Percentiles rank a stretch among this genome's conserved stretches.
Conservation (phyloP, 768 basidiomycete species). For the Tulasnella sp. region DNA sequence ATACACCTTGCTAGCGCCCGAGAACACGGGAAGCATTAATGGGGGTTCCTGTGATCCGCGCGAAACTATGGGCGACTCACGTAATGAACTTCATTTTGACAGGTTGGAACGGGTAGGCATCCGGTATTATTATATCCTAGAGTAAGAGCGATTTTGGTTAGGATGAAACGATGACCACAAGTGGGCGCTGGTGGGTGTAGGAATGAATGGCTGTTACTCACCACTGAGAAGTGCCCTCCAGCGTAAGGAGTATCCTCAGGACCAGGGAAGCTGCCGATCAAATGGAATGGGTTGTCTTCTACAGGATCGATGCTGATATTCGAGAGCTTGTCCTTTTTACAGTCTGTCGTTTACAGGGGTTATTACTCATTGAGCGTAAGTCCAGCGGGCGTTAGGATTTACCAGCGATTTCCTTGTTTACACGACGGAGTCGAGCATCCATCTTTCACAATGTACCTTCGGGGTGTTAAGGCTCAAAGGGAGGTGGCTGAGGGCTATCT, state of each 20-base stretch:
- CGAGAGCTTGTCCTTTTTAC: conserved; percentile 89
- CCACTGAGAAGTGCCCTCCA: conserved; percentile 85
- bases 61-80: conserved; percentile 20
- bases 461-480: not conserved
- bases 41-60: not conserved
- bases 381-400: conserved; percentile 24
- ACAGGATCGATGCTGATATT: conserved; percentile 78
- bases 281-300: conserved; percentile 83
- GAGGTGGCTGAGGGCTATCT: not conserved
- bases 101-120: conserved; percentile 84
- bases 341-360: conserved; percentile 45
- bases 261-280: conserved; percentile 83
- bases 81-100: conserved; percentile 99
- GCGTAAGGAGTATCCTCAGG: conserved; percentile 90
- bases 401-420: conserved; percentile 88
- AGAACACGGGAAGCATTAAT: not conserved
- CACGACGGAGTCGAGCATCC: conserved; percentile 81
- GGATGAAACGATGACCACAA: too few relatives aligned
- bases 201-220: conserved; percentile 27
- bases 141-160: not conserved
- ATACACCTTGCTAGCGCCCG: conserved; percentile 55
- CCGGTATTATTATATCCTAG: conserved; percentile 88
- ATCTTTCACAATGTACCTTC: conserved; percentile 42
- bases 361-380: not conserved
- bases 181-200: not conserved